phyloP scores from a whole-genome alignment of 2,329 filamentous ascomycete species.

The Xylaria hypoxylon region DNA sequence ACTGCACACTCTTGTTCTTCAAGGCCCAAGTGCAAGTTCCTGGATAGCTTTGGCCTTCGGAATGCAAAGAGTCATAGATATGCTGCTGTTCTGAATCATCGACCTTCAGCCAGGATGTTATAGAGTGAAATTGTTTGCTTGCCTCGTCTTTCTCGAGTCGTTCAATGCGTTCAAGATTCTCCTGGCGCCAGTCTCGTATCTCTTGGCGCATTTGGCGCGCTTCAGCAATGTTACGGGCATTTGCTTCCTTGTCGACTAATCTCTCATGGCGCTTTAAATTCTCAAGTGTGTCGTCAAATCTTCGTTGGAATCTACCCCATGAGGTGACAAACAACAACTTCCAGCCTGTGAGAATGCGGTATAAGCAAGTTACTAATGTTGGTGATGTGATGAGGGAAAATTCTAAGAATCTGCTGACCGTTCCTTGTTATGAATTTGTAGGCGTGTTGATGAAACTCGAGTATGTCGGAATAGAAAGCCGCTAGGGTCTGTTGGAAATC shows the following conservation, averaged over 20 bases:
- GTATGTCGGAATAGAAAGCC: constrained; percentile 60
- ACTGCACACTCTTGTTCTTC: constrained; percentile 44
- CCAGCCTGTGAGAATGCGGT: constrained; percentile 48
- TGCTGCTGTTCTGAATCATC: constrained; percentile 50
- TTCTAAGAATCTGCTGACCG: constrained; percentile 47
- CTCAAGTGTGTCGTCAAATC: constrained; percentile 51
- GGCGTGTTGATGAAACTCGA: constrained; percentile 59
- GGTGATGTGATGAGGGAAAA: constrained; percentile 18
- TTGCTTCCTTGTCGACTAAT: constrained; percentile 51
- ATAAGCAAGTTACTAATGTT: no score
- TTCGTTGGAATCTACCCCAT: constrained; percentile 54
- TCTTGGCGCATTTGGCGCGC: constrained; percentile 42
- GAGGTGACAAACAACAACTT: constrained; percentile 52
- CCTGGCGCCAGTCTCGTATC: constrained; percentile 44
- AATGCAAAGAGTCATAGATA: constrained; percentile 47
- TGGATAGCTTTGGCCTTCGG: constrained; percentile 44
- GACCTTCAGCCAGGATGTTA: constrained; percentile 49
- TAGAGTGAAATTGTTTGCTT: constrained; percentile 42
- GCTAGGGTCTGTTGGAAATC: constrained; percentile 57
- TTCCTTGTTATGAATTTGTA: constrained; percentile 55
- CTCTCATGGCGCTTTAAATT: constrained; percentile 49
- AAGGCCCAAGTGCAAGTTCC: constrained; percentile 53
- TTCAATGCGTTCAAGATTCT: constrained; percentile 40
- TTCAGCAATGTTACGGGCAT: constrained; percentile 47
- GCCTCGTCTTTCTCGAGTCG: constrained; percentile 43